Evolutionary conservation across 345 rosid genomes (phyloP), one percentile per base, ranked within the genome.

Genomic region (Geranium rotundifolium): DNA sequence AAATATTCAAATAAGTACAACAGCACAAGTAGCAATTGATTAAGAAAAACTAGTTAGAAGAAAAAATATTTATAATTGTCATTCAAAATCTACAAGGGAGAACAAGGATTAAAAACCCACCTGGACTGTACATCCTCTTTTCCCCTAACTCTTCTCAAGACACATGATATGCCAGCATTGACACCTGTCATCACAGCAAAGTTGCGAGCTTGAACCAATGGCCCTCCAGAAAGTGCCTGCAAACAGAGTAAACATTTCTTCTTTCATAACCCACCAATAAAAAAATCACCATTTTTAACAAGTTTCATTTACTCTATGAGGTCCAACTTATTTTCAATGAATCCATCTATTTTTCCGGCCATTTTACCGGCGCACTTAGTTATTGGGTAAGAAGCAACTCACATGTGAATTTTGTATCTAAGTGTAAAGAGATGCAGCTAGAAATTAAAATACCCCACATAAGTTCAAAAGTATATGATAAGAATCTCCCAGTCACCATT

Each of bases 151-250:
- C 98, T 85, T 68, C 78, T 89, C 95, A 92, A 81, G 17, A 89
- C 79, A 62, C 85, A 82, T 54, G 96, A 74, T 19, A 92, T 85
- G 60, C 98, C 98, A 19, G 98, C 93, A 84, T 89, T 92, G 17
- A 85, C 95, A 56, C 98, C 93, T 1, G 98, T 87, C 76, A 92
- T 87, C 12, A 89, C 93, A 12, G 98, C 98, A 70, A 92, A 89
- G 61, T 92, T 92, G 41, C 98, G 93, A 75, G 98, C 98, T 84
- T 92, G 98, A 34, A 81, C 71, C 78, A 85, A 78, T 0, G 98
- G 98, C 41, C 98, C 96, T 46, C 96, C 98, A 15, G 87, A 75
- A 46, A 92, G 76, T 64, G 93, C 96, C 98, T 92, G 84, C 57
- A 57, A 17, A 14, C 52, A 60, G 57, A 19, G 13, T 30, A 71